These are phyloP conservation scores for Fraxinus anomala DNA, from an alignment of 257 asterid species.

Conservation along the genomic window DNA sequence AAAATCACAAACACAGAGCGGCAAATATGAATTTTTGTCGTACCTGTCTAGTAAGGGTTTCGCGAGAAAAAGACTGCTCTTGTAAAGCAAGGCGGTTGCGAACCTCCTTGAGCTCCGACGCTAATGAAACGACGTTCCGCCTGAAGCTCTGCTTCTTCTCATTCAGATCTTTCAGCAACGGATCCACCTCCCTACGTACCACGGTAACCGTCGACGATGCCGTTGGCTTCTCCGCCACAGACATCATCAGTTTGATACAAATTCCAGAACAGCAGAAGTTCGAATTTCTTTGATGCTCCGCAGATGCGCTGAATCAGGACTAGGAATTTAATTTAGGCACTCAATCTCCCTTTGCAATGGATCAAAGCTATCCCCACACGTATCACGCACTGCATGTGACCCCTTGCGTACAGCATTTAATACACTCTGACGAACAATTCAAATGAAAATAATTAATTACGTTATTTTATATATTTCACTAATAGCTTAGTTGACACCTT, in stretches of 20 bases:
- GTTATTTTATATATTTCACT: too few relatives aligned
- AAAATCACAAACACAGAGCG: conserved; percentile 21
- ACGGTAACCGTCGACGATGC: conserved; percentile 16
- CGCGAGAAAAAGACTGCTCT: conserved; percentile 55
- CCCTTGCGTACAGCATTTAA: conserved; percentile 49
- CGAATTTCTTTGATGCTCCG: background rate
- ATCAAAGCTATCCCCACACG: conserved; percentile 37
- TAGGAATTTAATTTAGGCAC: background rate
- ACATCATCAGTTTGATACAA: conserved; percentile 26
- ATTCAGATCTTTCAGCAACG: conserved; percentile 73
- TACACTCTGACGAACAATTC: conserved; percentile 3
- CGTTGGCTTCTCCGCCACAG: conserved; percentile 37
- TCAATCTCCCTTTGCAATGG: conserved; percentile 29
- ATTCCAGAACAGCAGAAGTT: background rate
- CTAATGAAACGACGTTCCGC: conserved; percentile 79
- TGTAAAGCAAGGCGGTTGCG: conserved; percentile 66
- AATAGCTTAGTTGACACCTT: background rate
- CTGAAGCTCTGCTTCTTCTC: conserved; percentile 85
- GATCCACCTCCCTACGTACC: conserved; percentile 56
- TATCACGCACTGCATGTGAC: conserved; percentile 52
- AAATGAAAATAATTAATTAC: background rate
- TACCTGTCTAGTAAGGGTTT: conserved; percentile 69
- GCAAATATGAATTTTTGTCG: conserved; percentile 3
- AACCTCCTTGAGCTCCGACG: conserved; percentile 83
- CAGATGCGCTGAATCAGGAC: conserved; percentile 1